Base-by-base conservation (phyloP, 2,329 filamentous ascomycete species). In the Exophiala spinifera region DNA sequence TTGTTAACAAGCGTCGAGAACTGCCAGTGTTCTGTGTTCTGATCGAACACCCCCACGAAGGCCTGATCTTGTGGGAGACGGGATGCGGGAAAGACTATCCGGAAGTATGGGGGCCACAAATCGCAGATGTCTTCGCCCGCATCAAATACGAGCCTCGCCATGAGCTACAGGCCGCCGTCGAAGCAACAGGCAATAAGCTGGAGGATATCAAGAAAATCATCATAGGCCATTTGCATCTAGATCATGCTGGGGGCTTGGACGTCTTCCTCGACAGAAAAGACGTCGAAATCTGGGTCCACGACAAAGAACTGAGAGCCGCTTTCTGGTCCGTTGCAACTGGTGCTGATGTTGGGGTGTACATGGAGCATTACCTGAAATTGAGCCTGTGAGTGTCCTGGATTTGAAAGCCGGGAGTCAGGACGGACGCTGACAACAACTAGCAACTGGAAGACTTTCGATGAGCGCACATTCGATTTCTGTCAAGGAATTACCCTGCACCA, bases 1-100 rank as follows among this genome's bases (percentile, higher is more conserved):
- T 63, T 40, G 55, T 97, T 59, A 89, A 89, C n/a, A 91, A 96
- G 69, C 82, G 94, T 53, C 82, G 92, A 49, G 89, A 87, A 57
- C 76, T 82, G 6, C 88, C 88, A 1, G 85, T 95, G 67, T 92
- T 96, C 67, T 62, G 57, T 43, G 56, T 62, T 36, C 50, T 63
- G 37, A 57, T 63, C 47, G 57, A 63, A 28, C 60, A 63, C 43
- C 61, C 61, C 13, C 60, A 63, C 45, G 61, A 62, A 53, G 61
- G 61, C 36, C 61, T 63, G 39, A 62, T 63, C 31, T 46, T 63
- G 47, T 63, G 60, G 60, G 61, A 63, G 40, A 63, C 61, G 1
- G 61, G 61, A n/a, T 61, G 57, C 49, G 60, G 60, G 11, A 62
- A 63, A 40, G 61, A 63, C 45, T 63, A 63, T 40, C 61, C 60